These are phyloP conservation scores for Capsicum chinense DNA, from an alignment of 257 asterid genomes.

Conservation along the genomic window DNA sequence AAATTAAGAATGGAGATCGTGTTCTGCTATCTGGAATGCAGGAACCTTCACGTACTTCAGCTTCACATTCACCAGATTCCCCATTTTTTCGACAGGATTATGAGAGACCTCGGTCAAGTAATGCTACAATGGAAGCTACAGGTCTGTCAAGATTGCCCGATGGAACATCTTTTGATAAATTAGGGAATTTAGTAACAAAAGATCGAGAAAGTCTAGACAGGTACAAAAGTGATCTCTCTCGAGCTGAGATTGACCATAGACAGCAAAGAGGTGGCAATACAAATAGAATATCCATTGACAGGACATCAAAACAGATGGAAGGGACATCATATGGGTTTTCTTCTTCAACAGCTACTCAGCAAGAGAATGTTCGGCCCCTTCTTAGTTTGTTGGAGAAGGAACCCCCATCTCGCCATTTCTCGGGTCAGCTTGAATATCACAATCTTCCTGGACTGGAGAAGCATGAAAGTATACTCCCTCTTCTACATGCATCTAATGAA, in stretches of 20 bases:
- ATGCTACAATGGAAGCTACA: constrained; percentile 44
- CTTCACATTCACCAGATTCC: constrained; percentile 71
- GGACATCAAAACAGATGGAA: constrained; percentile 64
- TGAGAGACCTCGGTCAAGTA: constrained; percentile 54
- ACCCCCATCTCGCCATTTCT: constrained; percentile 93
- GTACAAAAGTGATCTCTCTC: constrained; percentile 64
- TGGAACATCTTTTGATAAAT: neutral
- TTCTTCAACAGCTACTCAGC: constrained; percentile 57
- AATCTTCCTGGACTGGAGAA: constrained; percentile 91
- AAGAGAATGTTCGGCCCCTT: constrained; percentile 87
- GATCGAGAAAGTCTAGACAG: constrained; percentile 46
- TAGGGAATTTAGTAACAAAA: constrained; percentile 37
- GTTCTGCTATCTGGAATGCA: constrained; percentile 54
- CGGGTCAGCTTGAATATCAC: constrained; percentile 96
- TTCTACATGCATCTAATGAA: constrained; percentile 56
- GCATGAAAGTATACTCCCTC: constrained; percentile 68
- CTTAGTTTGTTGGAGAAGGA: constrained; percentile 93
- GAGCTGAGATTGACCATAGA: constrained; percentile 65
- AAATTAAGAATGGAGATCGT: constrained; percentile 74
- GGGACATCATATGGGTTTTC: constrained; percentile 70
- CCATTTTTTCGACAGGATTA: constrained; percentile 55
- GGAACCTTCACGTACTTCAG: constrained; percentile 70
- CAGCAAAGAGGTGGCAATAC: constrained; percentile 66
- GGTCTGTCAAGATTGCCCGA: constrained; percentile 46
- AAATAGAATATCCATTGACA: constrained; percentile 65